These are phyloP conservation scores for Ustulina deusta DNA, from an alignment of 2,329 filamentous ascomycete species.

Conservation along the genomic window DNA sequence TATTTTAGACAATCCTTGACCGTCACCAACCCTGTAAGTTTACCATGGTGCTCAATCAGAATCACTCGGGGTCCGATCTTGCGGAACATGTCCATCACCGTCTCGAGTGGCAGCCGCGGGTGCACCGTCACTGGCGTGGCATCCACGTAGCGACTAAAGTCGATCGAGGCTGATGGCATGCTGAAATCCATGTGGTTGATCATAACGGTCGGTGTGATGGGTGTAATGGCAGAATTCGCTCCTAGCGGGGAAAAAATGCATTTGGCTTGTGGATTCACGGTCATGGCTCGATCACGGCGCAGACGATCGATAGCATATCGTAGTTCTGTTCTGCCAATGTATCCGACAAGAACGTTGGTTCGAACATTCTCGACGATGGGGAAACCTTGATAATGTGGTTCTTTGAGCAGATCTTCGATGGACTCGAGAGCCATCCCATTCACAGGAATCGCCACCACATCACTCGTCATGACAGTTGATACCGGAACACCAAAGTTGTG, in stretches of 20 bases:
- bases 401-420: constrained; percentile 79
- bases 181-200: constrained; percentile 71
- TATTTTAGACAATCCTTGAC: constrained; percentile 98
- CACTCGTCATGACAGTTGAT: constrained; percentile 86
- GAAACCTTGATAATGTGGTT: constrained; percentile 91
- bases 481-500: constrained; percentile 96
- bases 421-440: constrained; percentile 80
- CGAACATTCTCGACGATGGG: constrained; percentile 83
- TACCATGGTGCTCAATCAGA: constrained; percentile 89
- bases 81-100: constrained; percentile 98
- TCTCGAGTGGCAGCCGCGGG: constrained; percentile 90
- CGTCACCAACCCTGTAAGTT: constrained; percentile 86
- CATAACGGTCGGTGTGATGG: constrained; percentile 61
- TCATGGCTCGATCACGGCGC: constrained; percentile 70
- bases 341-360: constrained; percentile 82
- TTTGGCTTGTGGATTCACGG: constrained; percentile 73
- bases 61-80: constrained; percentile 97
- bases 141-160: constrained; percentile 90
- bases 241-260: constrained; percentile 76
- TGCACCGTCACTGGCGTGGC: constrained; percentile 90
- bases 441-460: constrained; percentile 79
- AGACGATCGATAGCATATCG: constrained; percentile 89
- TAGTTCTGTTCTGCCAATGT: constrained; percentile 92
- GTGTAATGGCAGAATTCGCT: constrained; percentile 49
- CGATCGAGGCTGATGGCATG: constrained; percentile 69